Base-by-base conservation (phyloP, 371 early-diverging fungal genomes). In the Dentiscutata heterogama region DNA sequence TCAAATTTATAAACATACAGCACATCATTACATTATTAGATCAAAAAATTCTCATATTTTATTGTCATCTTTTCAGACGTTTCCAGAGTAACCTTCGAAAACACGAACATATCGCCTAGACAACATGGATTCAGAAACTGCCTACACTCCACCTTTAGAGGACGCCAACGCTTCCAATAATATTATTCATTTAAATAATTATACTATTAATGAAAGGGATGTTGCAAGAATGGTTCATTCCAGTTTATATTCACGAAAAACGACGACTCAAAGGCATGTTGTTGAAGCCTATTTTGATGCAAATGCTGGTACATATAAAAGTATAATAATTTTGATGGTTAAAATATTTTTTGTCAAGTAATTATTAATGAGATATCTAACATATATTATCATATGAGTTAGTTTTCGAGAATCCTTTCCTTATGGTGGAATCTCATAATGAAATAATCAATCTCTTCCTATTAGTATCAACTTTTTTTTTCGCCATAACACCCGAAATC, bases 371-470 rank as follows among this genome's bases (percentile, higher is more conserved):
- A n/a, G n/a, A 20, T 11, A 27, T 27, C 29, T 16, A 27, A 25
- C 64, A 64, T 31, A 7, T 27, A 25, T 64, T 64, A 27, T 64
- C 5, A 20, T 58, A 4, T 20, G 3, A 16, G 25, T 25, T 58
- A 80, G 80, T 80, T 25, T 80, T 80, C 27, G 60, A 80, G 22
- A 51, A 80, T 80, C 80, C 80, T n/a, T n/a, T 80, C 7, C 8
- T 70, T 35, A 3, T 65, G 16, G 71, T 60, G 29, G 50, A 70
- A 58, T 68, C 67, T 0, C 80, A 71, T 22, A 14, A 46, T 1
- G 46, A 71, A 13, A 80, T 80, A 11, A 71, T 58, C 31, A 39
- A 71, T 50, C 72, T 67, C n/a, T 80, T 80, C 20, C 16, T 31
- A 1, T n/a, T 80, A 18, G 14, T 71, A 2, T 64, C 80, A 2